Base-by-base conservation (phyloP, 192 early-diverging fungal species). In the Spinellus fusiger region DNA sequence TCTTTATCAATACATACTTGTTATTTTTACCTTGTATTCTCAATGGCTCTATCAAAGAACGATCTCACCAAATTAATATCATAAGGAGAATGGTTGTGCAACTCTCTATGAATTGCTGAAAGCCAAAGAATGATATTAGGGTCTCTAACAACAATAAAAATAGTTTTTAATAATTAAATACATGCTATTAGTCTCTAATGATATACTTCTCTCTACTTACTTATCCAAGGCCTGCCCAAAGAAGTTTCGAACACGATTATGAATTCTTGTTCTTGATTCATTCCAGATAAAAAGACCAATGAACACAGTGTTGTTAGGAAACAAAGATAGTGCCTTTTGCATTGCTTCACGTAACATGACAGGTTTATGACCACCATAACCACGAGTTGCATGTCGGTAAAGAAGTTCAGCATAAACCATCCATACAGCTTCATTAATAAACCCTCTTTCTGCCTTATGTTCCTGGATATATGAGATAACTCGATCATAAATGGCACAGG, bases 241-340 rank as follows among this genome's bases (percentile, higher is more conserved):
- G 1, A 71, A 60, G 1, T 71, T 44, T 18, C 79, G 56, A 1
- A 88, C 77, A n/a, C 82, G 64, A 60, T 75, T 79, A 28, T 86
- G 77, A 49, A 88, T 74, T 66, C 80, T 83, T 5, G 74, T 77
- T 60, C 75, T 70, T 32, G 67, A 59, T 66, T 89, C 87, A 54
- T 82, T 84, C 73, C 70, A 77, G n/a, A 80, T 71, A 64, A 79
- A 86, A 33, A 82, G 18, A 6, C 58, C 62, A 59, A 82, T 63
- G 33, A 89, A 70, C 12, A 77, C 52, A 1, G 77, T 75, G 59
- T 89, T 86, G 44, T 68, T 65, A 6, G 85, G 84, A 56, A 84
- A 86, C 8, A 64, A 34, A 8, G 54, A 49, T 47, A 89, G 35
- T 16, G 77, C 78, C 5, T 58, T 31, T 50, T 79, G 69, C 18